Conservation (phyloP, 176 grass and related monocot genomes). For the Puccinellia tenuiflora region DNA sequence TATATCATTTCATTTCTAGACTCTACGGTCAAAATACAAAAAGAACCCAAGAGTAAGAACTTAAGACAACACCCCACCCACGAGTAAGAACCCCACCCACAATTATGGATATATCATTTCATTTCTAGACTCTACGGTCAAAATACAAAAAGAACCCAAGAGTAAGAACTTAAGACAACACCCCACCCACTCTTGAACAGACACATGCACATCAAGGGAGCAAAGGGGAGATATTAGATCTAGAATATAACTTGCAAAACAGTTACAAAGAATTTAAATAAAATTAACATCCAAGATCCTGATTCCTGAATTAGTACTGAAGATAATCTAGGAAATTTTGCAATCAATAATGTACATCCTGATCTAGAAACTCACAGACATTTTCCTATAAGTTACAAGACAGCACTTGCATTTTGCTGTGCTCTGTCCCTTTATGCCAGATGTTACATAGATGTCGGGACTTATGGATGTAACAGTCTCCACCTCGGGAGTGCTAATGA, state of each 20-base stretch:
- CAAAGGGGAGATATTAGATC: constrained; percentile 26
- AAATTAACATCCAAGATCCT: constrained; percentile 42
- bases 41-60: too few relatives aligned
- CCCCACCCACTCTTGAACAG: background rate
- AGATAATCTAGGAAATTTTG: constrained; percentile 59
- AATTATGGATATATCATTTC: background rate
- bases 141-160: constrained; percentile 11
- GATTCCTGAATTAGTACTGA: constrained; percentile 73
- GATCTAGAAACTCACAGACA: constrained; percentile 62
- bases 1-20: too few relatives aligned
- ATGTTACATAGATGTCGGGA: constrained; percentile 55
- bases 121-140: background rate
- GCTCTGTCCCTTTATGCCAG: constrained; percentile 40
- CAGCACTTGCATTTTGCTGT: constrained; percentile 49
- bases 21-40: too few relatives aligned
- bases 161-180: background rate
- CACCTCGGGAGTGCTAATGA: constrained; percentile 39
- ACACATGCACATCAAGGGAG: background rate
- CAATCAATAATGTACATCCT: constrained; percentile 67
- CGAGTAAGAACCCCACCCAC: too few relatives aligned
- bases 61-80: too few relatives aligned
- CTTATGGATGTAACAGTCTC: constrained; percentile 45
- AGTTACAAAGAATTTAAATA: constrained; percentile 68
- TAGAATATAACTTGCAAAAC: constrained; percentile 46
- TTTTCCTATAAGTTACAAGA: constrained; percentile 72